Base-by-base conservation (phyloP, 441 rosid genomes). In the Pelargonium fulgidum region DNA sequence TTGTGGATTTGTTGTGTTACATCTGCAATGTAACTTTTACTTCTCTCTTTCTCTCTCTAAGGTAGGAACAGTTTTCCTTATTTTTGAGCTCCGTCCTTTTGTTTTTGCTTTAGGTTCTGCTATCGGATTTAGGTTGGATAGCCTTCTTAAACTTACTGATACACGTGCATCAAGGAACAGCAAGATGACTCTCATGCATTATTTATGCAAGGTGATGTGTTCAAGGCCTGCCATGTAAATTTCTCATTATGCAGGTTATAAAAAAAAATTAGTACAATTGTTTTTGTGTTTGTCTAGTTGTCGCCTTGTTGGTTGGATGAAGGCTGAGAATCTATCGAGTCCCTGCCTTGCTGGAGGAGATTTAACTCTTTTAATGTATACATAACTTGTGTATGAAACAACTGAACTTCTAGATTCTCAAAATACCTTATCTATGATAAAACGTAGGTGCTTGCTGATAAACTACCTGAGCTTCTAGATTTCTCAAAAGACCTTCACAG, bases 111-210 rank as follows among this genome's bases (percentile, higher is more conserved):
- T 76, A 93, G 99, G 99, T 79, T 85, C 97, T 75, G 99, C 99
- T 68, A 75, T 93, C 70, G 99, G 97, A 70, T 93, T 93, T 84
- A 89, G 95, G 68, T 75, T 22, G 79, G 99, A 93, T 76, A 93
- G 99, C 81, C 97, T 93, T 72, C 90, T 93, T 68, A 93, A 93
- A 81, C 96, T 93, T 79, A 86, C 89, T 39, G 99, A 93, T 78
- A 93, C 96, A 71, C 81, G 99, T 20, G 22, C 63, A 81, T 85
- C 95, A 42, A 80, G 77, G 70, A 86, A 91, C 77, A 91, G 81
- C 87, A 93, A 89, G 90, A 91, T 87, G 89, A 93, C 96, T 74
- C 96, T 89, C 76, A 91, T 93, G 99, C 99, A 93, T 79, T 93
- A 91, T 86, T 96, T 93, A 54, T 93, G 99, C 70, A 93, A 93